Percentiles rank a stretch among this genome's conserved stretches.
These are phyloP conservation scores for Pseudogymnoascus sp. DNA, from an alignment of 2,329 filamentous ascomycete genomes.

Conservation along the genomic window DNA sequence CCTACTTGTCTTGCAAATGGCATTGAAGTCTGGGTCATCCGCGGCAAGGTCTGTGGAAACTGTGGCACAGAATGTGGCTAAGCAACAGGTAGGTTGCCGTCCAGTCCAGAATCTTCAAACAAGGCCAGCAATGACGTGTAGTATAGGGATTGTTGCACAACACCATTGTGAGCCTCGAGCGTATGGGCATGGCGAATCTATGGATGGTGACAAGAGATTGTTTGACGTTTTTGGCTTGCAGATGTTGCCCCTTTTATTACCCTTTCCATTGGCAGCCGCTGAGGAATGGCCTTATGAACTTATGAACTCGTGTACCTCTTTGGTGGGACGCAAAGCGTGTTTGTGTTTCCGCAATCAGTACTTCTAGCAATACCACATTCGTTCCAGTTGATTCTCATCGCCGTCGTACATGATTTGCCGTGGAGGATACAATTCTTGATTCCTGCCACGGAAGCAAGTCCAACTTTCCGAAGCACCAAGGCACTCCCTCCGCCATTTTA, in stretches of 20 bases:
- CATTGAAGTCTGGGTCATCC: conserved; percentile 48
- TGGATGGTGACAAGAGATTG: neutral
- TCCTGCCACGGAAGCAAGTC: neutral
- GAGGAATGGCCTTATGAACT: neutral
- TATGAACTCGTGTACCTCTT: neutral
- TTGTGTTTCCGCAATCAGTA: neutral
- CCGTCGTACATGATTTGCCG: neutral
- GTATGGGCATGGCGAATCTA: neutral
- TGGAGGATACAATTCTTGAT: neutral
- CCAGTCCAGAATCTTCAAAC: neutral
- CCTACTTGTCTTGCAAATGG: conserved; percentile 42
- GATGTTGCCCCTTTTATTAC: neutral
- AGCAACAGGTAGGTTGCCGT: neutral
- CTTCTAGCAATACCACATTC: neutral
- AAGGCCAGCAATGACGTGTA: neutral
- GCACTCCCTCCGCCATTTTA: neutral
- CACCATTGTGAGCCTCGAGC: neutral
- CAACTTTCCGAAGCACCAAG: neutral
- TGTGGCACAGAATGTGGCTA: conserved; percentile 40
- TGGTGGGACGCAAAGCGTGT: neutral
- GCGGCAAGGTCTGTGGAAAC: conserved; percentile 42
- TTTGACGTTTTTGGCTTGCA: neutral
- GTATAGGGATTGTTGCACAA: neutral
- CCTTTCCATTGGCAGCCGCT: neutral
- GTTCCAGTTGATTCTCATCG: neutral